phyloP scores from a whole-genome alignment of 2,329 filamentous ascomycete species.

The Zymoseptoria brevis region DNA sequence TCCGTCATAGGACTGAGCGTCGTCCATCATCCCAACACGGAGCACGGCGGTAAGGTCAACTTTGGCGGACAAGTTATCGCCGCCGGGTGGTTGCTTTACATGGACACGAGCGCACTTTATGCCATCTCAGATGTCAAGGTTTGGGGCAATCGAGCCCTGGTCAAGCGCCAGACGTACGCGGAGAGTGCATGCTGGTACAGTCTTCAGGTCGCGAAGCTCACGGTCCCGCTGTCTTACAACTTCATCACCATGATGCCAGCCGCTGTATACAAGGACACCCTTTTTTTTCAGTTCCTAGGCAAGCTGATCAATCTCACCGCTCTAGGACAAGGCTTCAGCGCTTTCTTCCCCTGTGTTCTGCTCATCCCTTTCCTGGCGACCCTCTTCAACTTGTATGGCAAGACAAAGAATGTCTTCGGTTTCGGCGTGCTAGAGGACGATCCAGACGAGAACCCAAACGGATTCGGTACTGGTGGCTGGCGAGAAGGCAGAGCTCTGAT shows the following conservation, averaged over 20 bases:
- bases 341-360: constrained; percentile 81
- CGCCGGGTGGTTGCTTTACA: constrained; percentile 86
- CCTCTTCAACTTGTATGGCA: constrained; percentile 81
- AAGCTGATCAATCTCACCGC: constrained; percentile 73
- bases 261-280: constrained; percentile 64
- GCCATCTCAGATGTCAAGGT: constrained; percentile 90
- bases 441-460: constrained; percentile 54
- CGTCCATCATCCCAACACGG: constrained; percentile 64
- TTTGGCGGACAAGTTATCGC: constrained; percentile 81
- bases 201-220: constrained; percentile 83
- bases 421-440: constrained; percentile 74
- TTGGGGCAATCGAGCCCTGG: constrained; percentile 91
- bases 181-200: constrained; percentile 96
- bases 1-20: constrained; percentile 63
- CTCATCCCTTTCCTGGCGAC: constrained; percentile 78
- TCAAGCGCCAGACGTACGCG: constrained; percentile 81
- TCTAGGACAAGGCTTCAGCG: constrained; percentile 75
- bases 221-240: constrained; percentile 89
- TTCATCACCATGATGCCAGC: constrained; percentile 82
- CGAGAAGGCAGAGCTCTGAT: constrained; percentile 86
- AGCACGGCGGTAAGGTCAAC: constrained; percentile 60
- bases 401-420: constrained; percentile 66
- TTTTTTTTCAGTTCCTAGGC: constrained; percentile 83
- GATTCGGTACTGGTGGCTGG: constrained; percentile 76
- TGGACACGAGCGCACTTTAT: constrained; percentile 81